Evolutionary conservation across 306 rosid genomes (phyloP).

Genomic region (Prunus persica): Prunus_persica_NCBIv2 NC_034011.1:23403001-23403500

Average conservation of each 20-base stretch:
- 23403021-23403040: slow-evolving; percentile 26
- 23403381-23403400: too few species aligned
- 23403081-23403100: slow-evolving; percentile 9
- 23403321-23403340: too few species aligned
- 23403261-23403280: neutral
- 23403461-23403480: slow-evolving; percentile 20
- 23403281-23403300: neutral
- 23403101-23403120: neutral
- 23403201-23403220: too few species aligned
- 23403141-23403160: neutral
- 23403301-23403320: too few species aligned
- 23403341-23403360: too few species aligned
- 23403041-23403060: slow-evolving; percentile 73
- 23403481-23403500: neutral
- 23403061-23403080: slow-evolving; percentile 78
- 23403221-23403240: neutral
- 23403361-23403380: too few species aligned
- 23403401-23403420: too few species aligned
- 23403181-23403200: slow-evolving; percentile 1
- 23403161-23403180: neutral
- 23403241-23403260: neutral
- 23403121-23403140: neutral
- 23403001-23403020: slow-evolving; percentile 33
- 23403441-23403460: neutral
- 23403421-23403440: too few species aligned